Conservation (phyloP, 2,329 filamentous ascomycete genomes). For the Bimuria novae-zelandiae region DNA sequence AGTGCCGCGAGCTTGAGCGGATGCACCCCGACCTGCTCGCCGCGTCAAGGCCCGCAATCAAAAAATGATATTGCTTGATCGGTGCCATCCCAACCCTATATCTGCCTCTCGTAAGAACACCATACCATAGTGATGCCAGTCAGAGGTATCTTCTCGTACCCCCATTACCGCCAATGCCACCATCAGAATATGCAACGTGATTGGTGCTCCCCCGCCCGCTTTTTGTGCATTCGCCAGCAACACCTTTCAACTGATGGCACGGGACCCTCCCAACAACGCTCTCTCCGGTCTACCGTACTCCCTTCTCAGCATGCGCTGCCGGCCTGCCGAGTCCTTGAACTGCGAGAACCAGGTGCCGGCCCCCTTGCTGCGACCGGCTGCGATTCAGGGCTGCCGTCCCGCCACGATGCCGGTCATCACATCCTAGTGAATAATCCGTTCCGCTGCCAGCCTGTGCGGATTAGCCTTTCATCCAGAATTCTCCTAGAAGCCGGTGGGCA, state of each 20-base stretch:
- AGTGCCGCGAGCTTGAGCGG: slow-evolving; percentile 41
- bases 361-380: slow-evolving; percentile 22
- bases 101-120: slow-evolving; percentile 25
- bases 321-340: slow-evolving; percentile 17
- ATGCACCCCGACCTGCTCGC: slow-evolving; percentile 38
- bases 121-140: slow-evolving; percentile 38
- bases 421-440: slow-evolving; percentile 29
- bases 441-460: slow-evolving; percentile 32
- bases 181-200: slow-evolving; percentile 30
- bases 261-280: slow-evolving; percentile 30
- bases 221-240: slow-evolving; percentile 28
- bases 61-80: slow-evolving; percentile 45
- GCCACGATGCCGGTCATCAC: slow-evolving; percentile 39
- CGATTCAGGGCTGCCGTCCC: slow-evolving; percentile 22
- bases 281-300: slow-evolving; percentile 19
- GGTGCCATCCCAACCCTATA: slow-evolving; percentile 40
- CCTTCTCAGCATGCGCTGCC: slow-evolving; percentile 24
- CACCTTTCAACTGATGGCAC: slow-evolving; percentile 29
- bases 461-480: slow-evolving; percentile 35
- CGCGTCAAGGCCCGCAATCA: slow-evolving; percentile 42
- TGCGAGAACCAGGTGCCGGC: slow-evolving; percentile 18
- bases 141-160: slow-evolving; percentile 40
- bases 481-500: slow-evolving; percentile 30
- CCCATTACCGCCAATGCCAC: slow-evolving; percentile 30
- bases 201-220: slow-evolving; percentile 33